Base-by-base conservation (phyloP, 1,284 basidiomycete genomes). In the Cryptococcus deneoformans region DNA sequence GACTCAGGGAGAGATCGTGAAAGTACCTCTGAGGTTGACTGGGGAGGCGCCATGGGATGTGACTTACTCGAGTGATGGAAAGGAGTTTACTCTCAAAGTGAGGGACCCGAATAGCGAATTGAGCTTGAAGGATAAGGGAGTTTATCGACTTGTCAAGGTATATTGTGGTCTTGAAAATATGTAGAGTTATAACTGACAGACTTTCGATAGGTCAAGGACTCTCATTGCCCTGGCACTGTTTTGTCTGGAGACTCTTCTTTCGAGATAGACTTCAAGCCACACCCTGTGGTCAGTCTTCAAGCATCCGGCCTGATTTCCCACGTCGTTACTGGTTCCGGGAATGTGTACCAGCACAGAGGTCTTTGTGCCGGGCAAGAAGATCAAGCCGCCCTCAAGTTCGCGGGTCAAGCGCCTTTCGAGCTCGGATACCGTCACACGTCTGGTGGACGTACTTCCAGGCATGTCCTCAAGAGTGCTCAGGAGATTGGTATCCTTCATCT, bases 41-140 rank as follows among this genome's bases (percentile, higher is more conserved):
- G 93, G 92, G 10, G 87, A 92, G 72, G 65, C 93, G 88, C 90
- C 92, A 3, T 96, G 92, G 95, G 81, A 79, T 24, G 76, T 98
- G 54, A 85, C 84, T 61, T 97, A 95, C 77, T 82, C 83, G 38
- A 81, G 80, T 43, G 74, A 79, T 39, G 84, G 83, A 48, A 79
- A 81, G 1, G 80, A 82, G 46, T 70, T 77, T 34, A 66, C 80
- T 4, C 75, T 82, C 38, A 80, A 80, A 11, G 70, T 93, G 37
- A 77, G 79, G 16, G 83, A 83, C 45, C 83, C 86, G 1, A 94
- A 95, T 67, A 88, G 85, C 56, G 78, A 85, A 53, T 81, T 97
- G 16, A 77, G 77, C 46, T 87, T 93, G 20, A 80, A 79, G 42
- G 79, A 84, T n/a, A 83, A 84, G 52, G 94, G 94, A 6, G 68